Evolutionary conservation across 2,329 filamentous ascomycete species (phyloP).

Genomic region (Aspergillus flavus): DNA sequence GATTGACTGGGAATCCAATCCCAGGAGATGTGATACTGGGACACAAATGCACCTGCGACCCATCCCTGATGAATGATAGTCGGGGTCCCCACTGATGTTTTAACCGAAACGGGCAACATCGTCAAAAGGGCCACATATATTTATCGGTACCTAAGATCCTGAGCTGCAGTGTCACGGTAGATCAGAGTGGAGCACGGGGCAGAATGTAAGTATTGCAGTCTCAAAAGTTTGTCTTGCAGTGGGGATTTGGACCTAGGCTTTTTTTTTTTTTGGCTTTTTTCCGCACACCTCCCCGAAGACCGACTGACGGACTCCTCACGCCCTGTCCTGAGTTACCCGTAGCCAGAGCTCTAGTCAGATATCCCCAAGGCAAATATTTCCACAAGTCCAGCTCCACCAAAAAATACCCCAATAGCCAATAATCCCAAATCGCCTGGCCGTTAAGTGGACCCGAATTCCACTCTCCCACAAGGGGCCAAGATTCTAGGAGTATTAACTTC

Average conservation of each 20-base stretch:
- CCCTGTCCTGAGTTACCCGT: background rate
- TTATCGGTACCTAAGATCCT: constrained; percentile 11
- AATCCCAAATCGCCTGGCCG: constrained; percentile 1
- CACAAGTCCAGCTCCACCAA: background rate
- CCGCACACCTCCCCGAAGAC: background rate
- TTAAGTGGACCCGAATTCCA: constrained; percentile 4
- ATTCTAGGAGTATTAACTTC: constrained; percentile 5
- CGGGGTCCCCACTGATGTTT: constrained; percentile 1
- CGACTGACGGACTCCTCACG: background rate
- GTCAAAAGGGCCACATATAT: constrained; percentile 5
- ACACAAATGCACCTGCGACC: background rate
- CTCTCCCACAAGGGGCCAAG: background rate
- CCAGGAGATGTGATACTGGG: background rate
- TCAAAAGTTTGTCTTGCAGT: constrained; percentile 7
- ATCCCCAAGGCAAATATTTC: background rate
- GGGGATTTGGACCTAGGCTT: background rate
- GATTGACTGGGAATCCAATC: constrained; percentile 1
- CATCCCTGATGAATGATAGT: constrained; percentile 5
- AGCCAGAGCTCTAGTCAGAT: background rate
- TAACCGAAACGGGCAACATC: background rate
- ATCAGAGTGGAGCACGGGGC: constrained; percentile 12
- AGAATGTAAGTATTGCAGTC: constrained; percentile 11
- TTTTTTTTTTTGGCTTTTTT: background rate
- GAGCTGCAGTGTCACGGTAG: constrained; percentile 10
- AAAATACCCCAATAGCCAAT: background rate